Conservation (phyloP, 2,329 filamentous ascomycete genomes). For the Hymenoscyphus albidus region DNA sequence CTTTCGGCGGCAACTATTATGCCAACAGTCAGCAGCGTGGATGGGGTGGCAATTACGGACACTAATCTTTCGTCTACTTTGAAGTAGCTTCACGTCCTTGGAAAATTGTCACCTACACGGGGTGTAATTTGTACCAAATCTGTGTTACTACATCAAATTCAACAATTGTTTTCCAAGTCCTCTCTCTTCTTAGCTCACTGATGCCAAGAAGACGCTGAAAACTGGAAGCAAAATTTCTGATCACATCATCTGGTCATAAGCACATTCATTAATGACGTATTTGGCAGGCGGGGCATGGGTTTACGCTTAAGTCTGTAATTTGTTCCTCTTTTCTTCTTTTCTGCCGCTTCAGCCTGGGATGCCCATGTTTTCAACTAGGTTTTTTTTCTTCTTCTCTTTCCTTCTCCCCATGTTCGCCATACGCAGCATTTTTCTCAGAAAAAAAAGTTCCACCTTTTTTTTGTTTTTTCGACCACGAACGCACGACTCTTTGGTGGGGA, state of each 20-base stretch:
- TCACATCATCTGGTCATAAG: conserved; percentile 2
- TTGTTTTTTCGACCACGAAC: not conserved
- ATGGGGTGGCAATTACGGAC: conserved; percentile 46
- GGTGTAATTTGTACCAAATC: conserved; percentile 28
- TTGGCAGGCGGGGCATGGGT: conserved; percentile 1
- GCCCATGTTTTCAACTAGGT: conserved; percentile 17
- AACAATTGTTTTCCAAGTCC: conserved; percentile 15
- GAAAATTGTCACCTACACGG: conserved; percentile 23
- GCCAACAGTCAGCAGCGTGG: conserved; percentile 42
- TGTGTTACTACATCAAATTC: conserved; percentile 33
- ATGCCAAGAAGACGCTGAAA: conserved; percentile 7
- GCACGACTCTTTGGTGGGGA: not conserved
- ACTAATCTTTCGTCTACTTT: conserved; percentile 27
- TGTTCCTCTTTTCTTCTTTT: conserved; percentile 1
- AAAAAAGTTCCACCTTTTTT: not conserved
- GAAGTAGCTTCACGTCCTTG: conserved; percentile 31
- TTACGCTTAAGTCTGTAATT: conserved; percentile 10
- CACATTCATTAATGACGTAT: conserved; percentile 1
- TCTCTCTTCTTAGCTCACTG: conserved; percentile 7
- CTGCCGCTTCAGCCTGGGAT: not conserved
- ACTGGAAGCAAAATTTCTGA: not conserved
- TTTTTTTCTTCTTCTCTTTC: conserved; percentile 8
- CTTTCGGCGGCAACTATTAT: conserved; percentile 40
- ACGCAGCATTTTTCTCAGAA: conserved; percentile 7
- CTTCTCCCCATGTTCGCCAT: not conserved